phyloP scores from a whole-genome alignment of 495 filamentous ascomycete genomes.

The Penicillium cinerascens region DNA sequence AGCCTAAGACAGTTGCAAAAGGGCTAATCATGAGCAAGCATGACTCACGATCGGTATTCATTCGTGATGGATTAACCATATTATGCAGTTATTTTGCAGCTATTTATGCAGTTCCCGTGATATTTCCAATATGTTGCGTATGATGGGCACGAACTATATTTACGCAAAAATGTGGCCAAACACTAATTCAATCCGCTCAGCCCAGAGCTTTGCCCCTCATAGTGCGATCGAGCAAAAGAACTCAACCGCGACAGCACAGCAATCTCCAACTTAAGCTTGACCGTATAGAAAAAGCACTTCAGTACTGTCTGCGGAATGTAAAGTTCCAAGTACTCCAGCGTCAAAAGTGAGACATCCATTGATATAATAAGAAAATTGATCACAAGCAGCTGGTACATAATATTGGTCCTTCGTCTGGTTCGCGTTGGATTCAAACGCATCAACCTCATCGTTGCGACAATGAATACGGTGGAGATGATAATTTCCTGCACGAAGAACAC shows the following conservation, averaged over 20 bases:
- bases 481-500: constrained; percentile 44
- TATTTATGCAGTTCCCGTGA: too few relatives aligned
- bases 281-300: constrained; percentile 43
- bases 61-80: too few relatives aligned
- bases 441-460: constrained; percentile 32
- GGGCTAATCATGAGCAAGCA: too few relatives aligned
- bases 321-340: constrained; percentile 27
- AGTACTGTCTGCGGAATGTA: constrained; percentile 38
- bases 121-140: too few relatives aligned
- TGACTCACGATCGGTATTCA: too few relatives aligned
- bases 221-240: background rate
- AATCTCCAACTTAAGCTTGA: constrained; percentile 50
- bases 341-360: constrained; percentile 32
- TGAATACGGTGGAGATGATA: constrained; percentile 41
- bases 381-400: constrained; percentile 39
- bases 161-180: background rate
- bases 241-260: constrained; percentile 22
- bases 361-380: constrained; percentile 38
- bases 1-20: too few relatives aligned
- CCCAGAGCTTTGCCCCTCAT: background rate
- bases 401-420: constrained; percentile 23
- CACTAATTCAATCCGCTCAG: background rate
- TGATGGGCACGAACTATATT: too few relatives aligned
- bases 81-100: too few relatives aligned
- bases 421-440: constrained; percentile 26